Percentiles rank a stretch among this genome's conserved stretches.
phyloP scores from a whole-genome alignment of 257 asterid species.

The Nyctanthes arbortristis region DNA sequence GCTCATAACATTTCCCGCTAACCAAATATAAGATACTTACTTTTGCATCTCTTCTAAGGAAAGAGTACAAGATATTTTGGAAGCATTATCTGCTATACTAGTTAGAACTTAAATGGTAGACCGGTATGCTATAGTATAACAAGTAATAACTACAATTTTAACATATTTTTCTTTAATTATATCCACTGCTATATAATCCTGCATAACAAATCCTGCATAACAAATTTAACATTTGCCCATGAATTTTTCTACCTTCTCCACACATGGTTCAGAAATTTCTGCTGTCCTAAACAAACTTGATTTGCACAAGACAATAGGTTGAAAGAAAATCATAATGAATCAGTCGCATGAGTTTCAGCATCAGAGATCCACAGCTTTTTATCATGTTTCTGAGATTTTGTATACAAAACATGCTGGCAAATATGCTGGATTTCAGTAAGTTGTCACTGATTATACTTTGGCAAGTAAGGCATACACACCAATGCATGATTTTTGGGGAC shows the following conservation, averaged over 20 bases:
- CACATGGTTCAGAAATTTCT: neutral
- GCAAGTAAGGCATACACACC: too few relatives aligned
- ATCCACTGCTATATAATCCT: neutral
- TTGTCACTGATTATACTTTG: neutral
- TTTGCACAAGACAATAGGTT: neutral
- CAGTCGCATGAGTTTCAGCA: neutral
- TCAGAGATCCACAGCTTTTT: neutral
- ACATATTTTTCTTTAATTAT: neutral
- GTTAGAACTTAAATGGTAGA: too few relatives aligned
- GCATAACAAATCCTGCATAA: neutral
- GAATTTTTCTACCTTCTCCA: neutral
- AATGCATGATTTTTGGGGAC: too few relatives aligned
- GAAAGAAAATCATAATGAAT: conserved; percentile 9
- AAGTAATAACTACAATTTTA: too few relatives aligned
- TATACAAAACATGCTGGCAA: neutral
- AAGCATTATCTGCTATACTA: too few relatives aligned
- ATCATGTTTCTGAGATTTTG: neutral
- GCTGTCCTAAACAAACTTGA: neutral
- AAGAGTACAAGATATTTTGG: neutral
- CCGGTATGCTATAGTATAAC: neutral
- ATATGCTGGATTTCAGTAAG: conserved; percentile 10
- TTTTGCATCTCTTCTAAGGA: neutral
- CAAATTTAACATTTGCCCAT: neutral
- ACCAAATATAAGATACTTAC: neutral
- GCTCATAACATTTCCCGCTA: conserved; percentile 2